A percentile compares a stretch with the other conserved stretches of the same genome.
These are phyloP conservation scores for Quambalaria eucalypti DNA, from an alignment of 1,284 basidiomycete genomes.

Conservation along the genomic window DNA sequence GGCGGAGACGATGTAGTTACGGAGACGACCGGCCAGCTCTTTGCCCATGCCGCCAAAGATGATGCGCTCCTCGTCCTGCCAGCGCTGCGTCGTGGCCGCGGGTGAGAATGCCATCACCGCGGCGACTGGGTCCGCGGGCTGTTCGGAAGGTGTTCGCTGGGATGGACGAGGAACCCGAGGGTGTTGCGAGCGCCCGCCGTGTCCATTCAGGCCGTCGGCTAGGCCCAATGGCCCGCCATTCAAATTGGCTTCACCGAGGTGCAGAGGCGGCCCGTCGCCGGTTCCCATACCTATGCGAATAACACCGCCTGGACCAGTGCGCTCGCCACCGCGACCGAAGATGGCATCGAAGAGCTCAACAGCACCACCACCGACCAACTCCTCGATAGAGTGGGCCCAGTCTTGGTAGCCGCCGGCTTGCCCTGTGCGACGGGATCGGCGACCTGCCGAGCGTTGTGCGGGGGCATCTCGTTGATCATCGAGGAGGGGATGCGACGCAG, in stretches of 20 bases:
- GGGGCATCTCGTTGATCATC: slow-evolving; percentile 49
- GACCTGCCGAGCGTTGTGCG: not conserved
- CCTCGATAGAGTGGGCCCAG: slow-evolving; percentile 68
- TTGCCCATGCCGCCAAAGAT: slow-evolving; percentile 64
- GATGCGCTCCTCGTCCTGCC: slow-evolving; percentile 79
- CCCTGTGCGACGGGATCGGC: slow-evolving; percentile 3
- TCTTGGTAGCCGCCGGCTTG: slow-evolving; percentile 52
- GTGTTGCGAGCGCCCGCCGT: not conserved
- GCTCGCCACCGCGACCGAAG: slow-evolving; percentile 38
- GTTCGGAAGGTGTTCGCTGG: not conserved
- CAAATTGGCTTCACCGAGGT: not conserved
- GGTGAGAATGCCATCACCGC: slow-evolving; percentile 53
- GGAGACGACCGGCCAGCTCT: slow-evolving; percentile 61
- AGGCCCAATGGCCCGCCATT: not conserved
- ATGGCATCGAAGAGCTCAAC: slow-evolving; percentile 75
- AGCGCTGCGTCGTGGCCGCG: slow-evolving; percentile 72
- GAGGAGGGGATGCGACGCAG: slow-evolving; percentile 67
- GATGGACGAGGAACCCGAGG: not conserved
- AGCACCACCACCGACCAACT: slow-evolving; percentile 70
- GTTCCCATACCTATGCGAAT: not conserved
- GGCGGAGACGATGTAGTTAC: slow-evolving; percentile 65
- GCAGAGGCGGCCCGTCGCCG: not conserved
- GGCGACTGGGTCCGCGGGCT: slow-evolving; percentile 24
- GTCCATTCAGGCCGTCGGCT: not conserved
- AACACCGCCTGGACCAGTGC: not conserved